Percentiles rank a stretch among this genome's conserved stretches.
phyloP scores from a whole-genome alignment of 2,329 filamentous ascomycete species.

The Sporothrix inflata region DNA sequence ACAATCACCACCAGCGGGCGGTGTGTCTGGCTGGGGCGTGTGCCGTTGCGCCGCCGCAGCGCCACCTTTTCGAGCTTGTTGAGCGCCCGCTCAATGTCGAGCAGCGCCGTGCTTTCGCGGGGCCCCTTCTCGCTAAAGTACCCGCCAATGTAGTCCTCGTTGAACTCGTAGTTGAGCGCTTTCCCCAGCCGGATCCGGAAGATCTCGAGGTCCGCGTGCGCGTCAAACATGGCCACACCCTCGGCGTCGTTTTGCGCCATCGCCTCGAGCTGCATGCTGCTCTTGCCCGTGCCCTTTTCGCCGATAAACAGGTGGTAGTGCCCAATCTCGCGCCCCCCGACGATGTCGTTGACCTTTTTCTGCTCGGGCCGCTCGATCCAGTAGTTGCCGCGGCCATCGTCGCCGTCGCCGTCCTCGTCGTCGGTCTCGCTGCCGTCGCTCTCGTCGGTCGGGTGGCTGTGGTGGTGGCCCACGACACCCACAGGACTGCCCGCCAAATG shows the following conservation, averaged over 20 bases:
- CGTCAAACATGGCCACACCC: conserved; percentile 92
- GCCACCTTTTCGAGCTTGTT: conserved; percentile 99
- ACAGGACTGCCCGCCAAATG: conserved; percentile 35
- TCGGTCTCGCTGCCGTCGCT: conserved; percentile 42
- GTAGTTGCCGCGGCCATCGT: conserved; percentile 50
- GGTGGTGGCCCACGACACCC: conserved; percentile 7
- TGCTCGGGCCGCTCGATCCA: conserved; percentile 90
- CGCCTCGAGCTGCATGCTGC: conserved; percentile 90
- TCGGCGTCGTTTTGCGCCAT: conserved; percentile 93
- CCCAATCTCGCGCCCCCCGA: conserved; percentile 71
- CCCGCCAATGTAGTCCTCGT: conserved; percentile 96
- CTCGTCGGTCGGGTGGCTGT: conserved; percentile 16
- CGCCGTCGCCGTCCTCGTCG: conserved; percentile 4
- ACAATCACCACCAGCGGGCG: conserved; percentile 85
- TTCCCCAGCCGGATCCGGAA: conserved; percentile 92
- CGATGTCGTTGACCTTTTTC: conserved; percentile 76
- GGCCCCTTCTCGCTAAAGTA: conserved; percentile 95
- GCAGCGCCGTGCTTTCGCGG: conserved; percentile 83
- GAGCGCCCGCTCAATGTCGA: conserved; percentile 94
- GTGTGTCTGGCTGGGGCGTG: conserved; percentile 47
- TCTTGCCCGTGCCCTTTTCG: conserved; percentile 96
- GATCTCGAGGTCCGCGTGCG: conserved; percentile 92
- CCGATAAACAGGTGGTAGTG: conserved; percentile 92
- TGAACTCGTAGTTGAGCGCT: conserved; percentile 92
- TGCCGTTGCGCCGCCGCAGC: conserved; percentile 64